Percentiles rank a stretch among this genome's conserved stretches.
Conservation (phyloP, 352 stramenopile species). For the Pythium apleroticum region DNA sequence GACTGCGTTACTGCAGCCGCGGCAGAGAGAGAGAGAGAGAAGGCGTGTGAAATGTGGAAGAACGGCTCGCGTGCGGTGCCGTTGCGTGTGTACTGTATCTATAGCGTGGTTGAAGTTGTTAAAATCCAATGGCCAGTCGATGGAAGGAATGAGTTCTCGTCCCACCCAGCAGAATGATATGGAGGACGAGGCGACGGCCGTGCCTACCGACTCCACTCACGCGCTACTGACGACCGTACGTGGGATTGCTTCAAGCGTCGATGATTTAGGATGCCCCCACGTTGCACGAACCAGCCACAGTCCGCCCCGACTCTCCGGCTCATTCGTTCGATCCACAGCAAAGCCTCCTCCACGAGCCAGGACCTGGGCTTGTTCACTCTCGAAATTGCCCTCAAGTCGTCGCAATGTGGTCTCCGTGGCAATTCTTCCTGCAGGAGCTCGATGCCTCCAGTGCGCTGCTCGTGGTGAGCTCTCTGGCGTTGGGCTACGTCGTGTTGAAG, state of each 20-base stretch:
- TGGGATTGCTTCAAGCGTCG: background rate
- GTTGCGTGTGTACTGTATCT: background rate
- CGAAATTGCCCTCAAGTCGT: background rate
- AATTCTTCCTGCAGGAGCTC: constrained; percentile 4
- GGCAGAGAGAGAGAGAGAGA: background rate
- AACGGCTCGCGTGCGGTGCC: background rate
- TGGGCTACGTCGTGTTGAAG: constrained; percentile 19
- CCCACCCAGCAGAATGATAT: background rate
- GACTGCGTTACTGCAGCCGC: background rate
- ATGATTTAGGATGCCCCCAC: background rate
- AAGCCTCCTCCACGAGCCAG: background rate
- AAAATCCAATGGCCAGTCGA: background rate
- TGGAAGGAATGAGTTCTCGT: background rate
- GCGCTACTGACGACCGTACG: too few species aligned
- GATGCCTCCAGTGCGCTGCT: constrained; percentile 8
- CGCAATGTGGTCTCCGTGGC: constrained; percentile 10
- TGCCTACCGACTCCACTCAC: too few species aligned
- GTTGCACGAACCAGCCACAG: background rate
- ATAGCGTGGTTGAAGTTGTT: background rate
- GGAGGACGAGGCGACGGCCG: background rate
- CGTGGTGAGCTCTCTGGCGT: background rate
- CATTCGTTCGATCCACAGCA: background rate
- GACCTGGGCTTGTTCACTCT: background rate
- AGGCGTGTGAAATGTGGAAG: background rate
- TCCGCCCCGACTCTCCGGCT: background rate